Evolutionary conservation across 129 eudicot species (phyloP).

Genomic region (Erigeron canadensis): DNA sequence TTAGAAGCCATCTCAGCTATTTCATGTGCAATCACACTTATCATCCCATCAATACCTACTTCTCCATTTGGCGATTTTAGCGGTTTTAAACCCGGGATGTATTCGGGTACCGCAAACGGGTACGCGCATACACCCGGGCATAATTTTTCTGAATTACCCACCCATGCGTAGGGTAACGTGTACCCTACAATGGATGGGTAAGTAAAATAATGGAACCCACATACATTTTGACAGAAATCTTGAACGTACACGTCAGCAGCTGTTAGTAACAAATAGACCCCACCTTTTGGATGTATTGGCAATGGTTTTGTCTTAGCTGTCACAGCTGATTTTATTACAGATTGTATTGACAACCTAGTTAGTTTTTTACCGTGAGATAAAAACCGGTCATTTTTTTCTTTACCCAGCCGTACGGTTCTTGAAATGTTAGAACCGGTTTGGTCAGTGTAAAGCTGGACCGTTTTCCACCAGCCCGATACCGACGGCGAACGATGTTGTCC

Average conservation of each 20-base stretch:
- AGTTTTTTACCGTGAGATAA: slow-evolving; percentile 74
- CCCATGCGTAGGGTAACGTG: slow-evolving; percentile 91
- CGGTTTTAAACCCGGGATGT: slow-evolving; percentile 66
- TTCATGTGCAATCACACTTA: slow-evolving; percentile 82
- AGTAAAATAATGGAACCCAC: slow-evolving; percentile 87
- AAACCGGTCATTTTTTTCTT: slow-evolving; percentile 70
- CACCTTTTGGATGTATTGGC: slow-evolving; percentile 67
- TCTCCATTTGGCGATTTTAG: slow-evolving; percentile 73
- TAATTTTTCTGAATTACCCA: slow-evolving; percentile 68
- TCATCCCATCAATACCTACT: slow-evolving; percentile 79
- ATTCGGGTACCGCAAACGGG: slow-evolving; percentile 72
- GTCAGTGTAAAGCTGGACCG: slow-evolving; percentile 81
- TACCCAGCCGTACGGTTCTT: slow-evolving; percentile 50
- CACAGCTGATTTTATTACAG: slow-evolving; percentile 69
- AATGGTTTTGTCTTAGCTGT: slow-evolving; percentile 65
- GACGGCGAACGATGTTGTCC: slow-evolving; percentile 39
- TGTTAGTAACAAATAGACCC: slow-evolving; percentile 71
- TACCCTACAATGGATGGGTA: slow-evolving; percentile 87
- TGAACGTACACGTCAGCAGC: slow-evolving; percentile 77
- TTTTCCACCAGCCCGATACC: slow-evolving; percentile 87
- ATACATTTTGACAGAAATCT: slow-evolving; percentile 69
- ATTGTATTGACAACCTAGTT: slow-evolving; percentile 70
- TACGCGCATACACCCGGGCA: slow-evolving; percentile 86
- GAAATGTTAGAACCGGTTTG: slow-evolving; percentile 76
- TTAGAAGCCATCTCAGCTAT: slow-evolving; percentile 74